Evolutionary conservation across 495 filamentous ascomycete genomes (phyloP).

Genomic region (Podospora pseudocomata): DNA sequence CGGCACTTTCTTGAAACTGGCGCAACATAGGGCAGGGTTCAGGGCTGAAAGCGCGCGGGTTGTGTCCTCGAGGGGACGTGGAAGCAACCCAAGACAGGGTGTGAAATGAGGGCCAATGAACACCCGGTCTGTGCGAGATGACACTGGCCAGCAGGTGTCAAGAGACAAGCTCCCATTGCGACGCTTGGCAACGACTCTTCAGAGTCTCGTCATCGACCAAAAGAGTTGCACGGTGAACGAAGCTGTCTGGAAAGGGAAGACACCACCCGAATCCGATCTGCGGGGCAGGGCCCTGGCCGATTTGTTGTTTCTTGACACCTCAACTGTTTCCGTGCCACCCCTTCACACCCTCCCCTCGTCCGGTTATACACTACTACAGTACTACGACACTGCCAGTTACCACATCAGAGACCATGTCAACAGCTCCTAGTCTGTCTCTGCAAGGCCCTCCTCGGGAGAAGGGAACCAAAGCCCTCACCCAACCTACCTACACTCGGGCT

Average conservation of each 20-base stretch:
- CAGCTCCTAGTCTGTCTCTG: background rate
- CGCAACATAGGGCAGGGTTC: constrained; percentile 1
- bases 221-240: background rate
- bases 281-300: background rate
- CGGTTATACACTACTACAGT: too few species aligned
- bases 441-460: background rate
- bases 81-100: constrained; percentile 1
- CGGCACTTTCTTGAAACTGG: background rate
- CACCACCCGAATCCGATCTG: background rate
- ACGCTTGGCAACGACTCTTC: background rate
- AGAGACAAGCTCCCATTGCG: background rate
- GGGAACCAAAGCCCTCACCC: background rate
- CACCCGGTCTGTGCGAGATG: constrained; percentile 6
- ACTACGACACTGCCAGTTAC: too few species aligned
- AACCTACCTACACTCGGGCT: background rate
- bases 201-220: background rate
- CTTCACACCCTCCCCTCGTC: background rate
- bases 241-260: background rate
- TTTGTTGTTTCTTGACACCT: background rate
- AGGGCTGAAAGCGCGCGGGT: background rate
- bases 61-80: background rate
- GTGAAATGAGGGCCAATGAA: background rate
- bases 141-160: constrained; percentile 1
- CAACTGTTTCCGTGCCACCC: background rate
- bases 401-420: too few species aligned